Evolutionary conservation across 805 yeast species (phyloP), one percentile per base, ranked within the genome.

Genomic region (Millerozyma miso): DNA sequence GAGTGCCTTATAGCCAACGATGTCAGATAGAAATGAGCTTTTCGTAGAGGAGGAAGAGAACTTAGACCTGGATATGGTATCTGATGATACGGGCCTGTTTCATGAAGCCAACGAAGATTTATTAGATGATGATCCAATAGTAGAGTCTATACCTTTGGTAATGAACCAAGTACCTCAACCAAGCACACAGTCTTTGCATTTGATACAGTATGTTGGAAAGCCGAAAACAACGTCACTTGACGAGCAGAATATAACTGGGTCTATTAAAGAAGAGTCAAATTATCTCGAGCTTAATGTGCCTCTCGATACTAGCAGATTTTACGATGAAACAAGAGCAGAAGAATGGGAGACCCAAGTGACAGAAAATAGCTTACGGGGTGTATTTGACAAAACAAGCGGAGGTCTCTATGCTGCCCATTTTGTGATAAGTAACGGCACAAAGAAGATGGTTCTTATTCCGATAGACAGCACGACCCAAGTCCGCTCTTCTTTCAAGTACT

Each of bases 201-300:
- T 69, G 19, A 42, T 70, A n/a, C 75, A 71, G 46, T 70, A 59
- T 43, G 85, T 86, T 2, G 83, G 84, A 4, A 66, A 84, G 37
- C 70, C 80, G 7, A 63, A 65, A 36, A 55, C 51, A 4, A 63
- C 76, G 39, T 67, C 76, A 0, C 67, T 72, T 33, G 53, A 59
- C 2, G 62, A 59, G 3, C 54, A 55, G 1, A 58, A 55, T 31
- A 58, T 73, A 46, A 63, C 63, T 14, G 69, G 81, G 0, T 62
- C 83, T 34, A 59, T 85, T 45, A 91, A 89, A 55, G 77, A 77
- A 1, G 66, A 73, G 19, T 72, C 88, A 1, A 77, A 80, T 2
- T 71, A 81, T 10, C 65, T 93, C 46, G 95, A 88, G 58, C 74
- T 90, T 31, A 87, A 84, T 46, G 67, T 86, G 4, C 95, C 96